A percentile compares a stretch with the other conserved stretches of the same genome.
Conservation (phyloP, 78 protist species). For the Dictyostelium firmibasis region DNA sequence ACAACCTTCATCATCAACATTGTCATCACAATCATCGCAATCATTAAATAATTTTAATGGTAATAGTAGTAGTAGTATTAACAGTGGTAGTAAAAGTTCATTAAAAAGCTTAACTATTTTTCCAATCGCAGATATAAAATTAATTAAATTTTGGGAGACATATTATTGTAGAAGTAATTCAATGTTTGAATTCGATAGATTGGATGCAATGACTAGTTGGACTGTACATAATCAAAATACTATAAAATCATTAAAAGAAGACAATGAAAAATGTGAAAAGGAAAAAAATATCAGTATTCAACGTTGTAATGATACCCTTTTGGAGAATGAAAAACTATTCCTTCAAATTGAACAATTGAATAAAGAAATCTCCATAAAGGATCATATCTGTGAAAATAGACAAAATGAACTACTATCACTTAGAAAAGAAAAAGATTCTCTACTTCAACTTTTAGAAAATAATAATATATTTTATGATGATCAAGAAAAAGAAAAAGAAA, state of each 20-base stretch:
- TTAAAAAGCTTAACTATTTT: neutral
- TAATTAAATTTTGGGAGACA: conserved; percentile 39
- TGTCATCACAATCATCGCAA: neutral
- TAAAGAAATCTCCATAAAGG: conserved; percentile 20
- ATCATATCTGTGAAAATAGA: conserved; percentile 57
- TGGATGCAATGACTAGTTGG: conserved; percentile 9
- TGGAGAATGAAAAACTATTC: conserved; percentile 18
- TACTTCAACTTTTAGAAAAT: conserved; percentile 18
- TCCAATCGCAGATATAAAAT: conserved; percentile 20
- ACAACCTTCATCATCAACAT: neutral
- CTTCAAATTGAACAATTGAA: conserved; percentile 27
- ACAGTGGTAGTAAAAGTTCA: neutral
- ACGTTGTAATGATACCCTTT: neutral
- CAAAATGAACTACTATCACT: conserved; percentile 34
- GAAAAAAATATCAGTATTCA: conserved; percentile 38
- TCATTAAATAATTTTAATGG: neutral
- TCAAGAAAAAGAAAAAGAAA: neutral
- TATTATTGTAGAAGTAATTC: conserved; percentile 31
- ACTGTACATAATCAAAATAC: neutral
- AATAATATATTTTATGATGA: conserved; percentile 16
- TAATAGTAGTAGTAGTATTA: neutral
- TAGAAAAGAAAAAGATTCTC: conserved; percentile 46
- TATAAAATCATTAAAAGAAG: conserved; percentile 1
- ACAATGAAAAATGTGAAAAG: neutral
- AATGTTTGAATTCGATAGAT: neutral